Base-by-base conservation (phyloP, 805 yeast genomes). In the Lipomyces orientalis region DNA sequence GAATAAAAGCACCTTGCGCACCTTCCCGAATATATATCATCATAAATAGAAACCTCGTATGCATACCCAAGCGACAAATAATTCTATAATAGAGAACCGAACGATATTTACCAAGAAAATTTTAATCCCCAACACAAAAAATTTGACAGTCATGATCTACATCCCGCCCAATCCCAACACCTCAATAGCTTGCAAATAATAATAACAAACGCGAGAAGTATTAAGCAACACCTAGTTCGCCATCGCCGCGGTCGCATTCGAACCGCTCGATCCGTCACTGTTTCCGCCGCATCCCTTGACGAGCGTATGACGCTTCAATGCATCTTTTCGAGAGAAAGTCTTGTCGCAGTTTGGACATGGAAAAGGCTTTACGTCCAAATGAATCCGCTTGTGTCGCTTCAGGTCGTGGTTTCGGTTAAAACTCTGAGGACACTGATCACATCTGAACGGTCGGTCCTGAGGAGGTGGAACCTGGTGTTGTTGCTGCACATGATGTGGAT, bases 371-470 rank as follows among this genome's bases (percentile, higher is more conserved):
- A 68, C 72, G 35, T 64, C 73, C 14, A 70, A 64, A 62, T 72
- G 75, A 25, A 66, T 71, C 25, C 69, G 68, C 63, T 70, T 64
- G 56, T 72, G 75, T 9, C 75, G 62, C 63, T 70, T 64, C 39
- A 72, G 61, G 59, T 72, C 75, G 60, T 72, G 75, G 29, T 68
- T 69, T 33, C 75, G 70, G 39, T 65, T 65, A 37, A 72, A 72
- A 57, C 66, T 61, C 65, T 72, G 73, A 22, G 62, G 54, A 51
- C 75, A 72, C 49, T 65, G 71, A 55, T 72, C 73, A 65, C 75
- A 72, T 34, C 56, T 58, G 58, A 69, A 72, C 31, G 73, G 73
- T 39, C 70, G 65, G 35, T 70, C 64, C 31, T 66, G 71, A 1
- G 52, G 43, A n/a, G 52, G 43, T 12, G 60, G 61, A 33, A 35